phyloP scores from a whole-genome alignment of 2,329 filamentous ascomycete species.

The Nigrospora sphaerica region DNA sequence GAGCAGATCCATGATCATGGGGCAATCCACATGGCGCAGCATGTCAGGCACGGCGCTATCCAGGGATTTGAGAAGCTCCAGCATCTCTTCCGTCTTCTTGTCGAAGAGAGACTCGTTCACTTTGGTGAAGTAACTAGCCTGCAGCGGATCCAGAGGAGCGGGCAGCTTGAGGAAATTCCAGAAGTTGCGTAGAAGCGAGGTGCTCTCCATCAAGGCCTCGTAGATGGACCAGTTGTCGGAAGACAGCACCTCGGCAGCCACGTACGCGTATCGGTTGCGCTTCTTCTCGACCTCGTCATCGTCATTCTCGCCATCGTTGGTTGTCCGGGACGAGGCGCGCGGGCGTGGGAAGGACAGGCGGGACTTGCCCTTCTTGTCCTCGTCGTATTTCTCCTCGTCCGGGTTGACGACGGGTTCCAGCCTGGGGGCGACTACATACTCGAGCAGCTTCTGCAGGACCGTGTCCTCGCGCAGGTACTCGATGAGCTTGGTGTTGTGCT shows the following conservation, averaged over 20 bases:
- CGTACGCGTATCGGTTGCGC: conserved; percentile 87
- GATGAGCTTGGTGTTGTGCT: conserved; percentile 95
- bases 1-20: conserved; percentile 96
- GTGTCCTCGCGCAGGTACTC: conserved; percentile 88
- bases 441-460: conserved; percentile 75
- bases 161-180: conserved; percentile 83
- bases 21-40: conserved; percentile 89
- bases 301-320: conserved; percentile 38
- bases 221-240: conserved; percentile 97
- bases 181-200: conserved; percentile 70
- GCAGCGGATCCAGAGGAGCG: conserved; percentile 82
- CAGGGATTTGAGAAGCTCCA: conserved; percentile 78
- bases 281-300: conserved; percentile 81
- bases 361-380: conserved; percentile 31
- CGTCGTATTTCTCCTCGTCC: conserved; percentile 39
- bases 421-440: conserved; percentile 83
- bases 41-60: conserved; percentile 78
- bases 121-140: conserved; percentile 97
- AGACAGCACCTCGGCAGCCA: conserved; percentile 86
- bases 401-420: conserved; percentile 49
- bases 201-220: conserved; percentile 84
- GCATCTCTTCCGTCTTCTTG: conserved; percentile 97
- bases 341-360: conserved; percentile 40
- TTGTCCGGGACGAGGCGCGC: conserved; percentile 44
- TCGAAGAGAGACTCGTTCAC: conserved; percentile 97